Base-by-base conservation (phyloP, 73 alveolate genomes). In the Paramecium sexaurelia region DNA sequence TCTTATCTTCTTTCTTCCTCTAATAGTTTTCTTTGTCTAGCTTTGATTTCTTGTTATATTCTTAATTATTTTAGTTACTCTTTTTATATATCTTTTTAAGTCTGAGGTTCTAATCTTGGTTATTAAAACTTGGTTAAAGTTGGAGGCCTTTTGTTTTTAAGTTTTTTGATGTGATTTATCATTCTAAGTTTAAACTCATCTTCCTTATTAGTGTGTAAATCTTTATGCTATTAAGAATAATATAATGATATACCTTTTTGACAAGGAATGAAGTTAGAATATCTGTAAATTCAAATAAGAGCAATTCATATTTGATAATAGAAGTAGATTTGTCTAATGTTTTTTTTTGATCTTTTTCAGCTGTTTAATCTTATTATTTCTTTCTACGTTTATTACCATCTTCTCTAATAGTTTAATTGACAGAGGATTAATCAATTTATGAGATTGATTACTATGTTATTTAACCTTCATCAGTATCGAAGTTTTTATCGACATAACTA, bases 1-100 rank as follows among this genome's bases (percentile, higher is more conserved):
- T 88, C 94, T 88, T 57, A 68, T 68, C 27, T 88, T 61, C 87
- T 88, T 43, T 88, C 94, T 17, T 88, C 94, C 39, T 88, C 94
- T 41, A 75, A 43, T 22, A 39, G 33, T 69, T 69, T 88, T 45
- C 83, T 88, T 22, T 47, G 32, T 67, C 51, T 88, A 69, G 85
- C 94, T 41, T 75, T 82, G 22, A 68, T 61, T 7, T 88, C 94
- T 55, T 88, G 29, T 26, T 82, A 32, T 4, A 88, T 82, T 88
- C 94, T 88, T 69, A 43, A 55, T 88, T 68, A 88, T 39, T 55
- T 82, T 7, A 88, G 32, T 29, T 88, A 15, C 43, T 88, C 94
- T 33, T 88, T 88, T 41, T 68, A 68, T 7, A 43, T 47, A 69
- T 88, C 94, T 69, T 88, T 88, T 1, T 41, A 55, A 9, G 91